phyloP scores from a whole-genome alignment of 306 rosid genomes.

The Castanopsis chinensis region DNA sequence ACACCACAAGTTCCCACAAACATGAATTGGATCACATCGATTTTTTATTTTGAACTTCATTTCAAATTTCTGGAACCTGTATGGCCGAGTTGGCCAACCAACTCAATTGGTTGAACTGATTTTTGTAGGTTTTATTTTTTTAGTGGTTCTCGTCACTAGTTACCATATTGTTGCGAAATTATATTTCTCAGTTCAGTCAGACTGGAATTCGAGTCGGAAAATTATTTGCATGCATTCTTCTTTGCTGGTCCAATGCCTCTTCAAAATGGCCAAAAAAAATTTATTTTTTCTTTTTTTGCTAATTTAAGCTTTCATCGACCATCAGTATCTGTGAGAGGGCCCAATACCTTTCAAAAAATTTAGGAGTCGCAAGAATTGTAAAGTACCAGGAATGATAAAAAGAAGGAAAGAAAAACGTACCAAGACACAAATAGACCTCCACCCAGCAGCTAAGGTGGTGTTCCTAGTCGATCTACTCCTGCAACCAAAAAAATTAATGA shows the following conservation, averaged over 20 bases:
- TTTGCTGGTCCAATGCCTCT: background rate
- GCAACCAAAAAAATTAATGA: slow-evolving; percentile 57
- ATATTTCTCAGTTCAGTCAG: background rate
- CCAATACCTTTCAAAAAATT: background rate
- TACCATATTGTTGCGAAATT: background rate
- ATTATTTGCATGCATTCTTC: background rate
- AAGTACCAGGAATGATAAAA: slow-evolving; percentile 9
- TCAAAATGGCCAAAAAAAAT: background rate
- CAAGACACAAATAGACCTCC: slow-evolving; percentile 44
- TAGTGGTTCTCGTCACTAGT: background rate
- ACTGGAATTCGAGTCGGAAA: background rate
- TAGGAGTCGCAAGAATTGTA: background rate
- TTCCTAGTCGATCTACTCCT: slow-evolving; percentile 62
- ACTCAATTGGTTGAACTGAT: background rate
- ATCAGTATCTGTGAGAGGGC: background rate
- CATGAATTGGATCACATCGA: background rate
- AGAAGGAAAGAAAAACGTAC: slow-evolving; percentile 47
- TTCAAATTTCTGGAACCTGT: background rate
- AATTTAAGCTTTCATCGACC: background rate
- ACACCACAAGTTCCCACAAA: background rate
- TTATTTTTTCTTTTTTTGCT: background rate
- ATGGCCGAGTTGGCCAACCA: background rate
- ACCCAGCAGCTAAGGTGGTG: slow-evolving; percentile 43
- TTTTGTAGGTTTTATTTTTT: background rate
- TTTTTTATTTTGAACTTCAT: too few relatives aligned